Conservation (phyloP, 805 yeast genomes). For the Candida ortonii region DNA sequence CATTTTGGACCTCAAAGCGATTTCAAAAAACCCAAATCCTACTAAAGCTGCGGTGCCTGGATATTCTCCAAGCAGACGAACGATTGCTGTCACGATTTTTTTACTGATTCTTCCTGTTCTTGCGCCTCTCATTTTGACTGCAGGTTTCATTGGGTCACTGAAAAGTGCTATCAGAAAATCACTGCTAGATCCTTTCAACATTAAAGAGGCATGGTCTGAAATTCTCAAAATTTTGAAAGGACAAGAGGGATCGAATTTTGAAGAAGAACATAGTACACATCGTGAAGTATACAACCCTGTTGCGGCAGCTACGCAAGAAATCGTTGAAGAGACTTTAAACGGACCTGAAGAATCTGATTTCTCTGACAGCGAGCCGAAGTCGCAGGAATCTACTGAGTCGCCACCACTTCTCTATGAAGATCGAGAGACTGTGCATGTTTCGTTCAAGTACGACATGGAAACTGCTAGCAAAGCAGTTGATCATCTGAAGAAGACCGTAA, state of each 20-base stretch:
- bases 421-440: neutral
- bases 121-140: slow-evolving; percentile 25
- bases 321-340: slow-evolving; percentile 27
- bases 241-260: slow-evolving; percentile 2
- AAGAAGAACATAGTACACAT: neutral
- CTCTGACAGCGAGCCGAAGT: neutral
- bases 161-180: slow-evolving; percentile 24
- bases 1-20: slow-evolving; percentile 47
- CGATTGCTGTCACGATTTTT: slow-evolving; percentile 7
- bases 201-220: slow-evolving; percentile 11
- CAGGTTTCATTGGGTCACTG: slow-evolving; percentile 26
- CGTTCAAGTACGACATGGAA: slow-evolving; percentile 7
- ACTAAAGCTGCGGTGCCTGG: neutral
- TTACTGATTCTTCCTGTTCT: slow-evolving; percentile 17
- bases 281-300: slow-evolving; percentile 14
- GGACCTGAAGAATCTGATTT: slow-evolving; percentile 5
- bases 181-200: slow-evolving; percentile 13
- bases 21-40: slow-evolving; percentile 20
- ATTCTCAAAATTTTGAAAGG: slow-evolving; percentile 7
- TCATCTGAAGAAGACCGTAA: slow-evolving; percentile 3
- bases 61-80: slow-evolving; percentile 8
- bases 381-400: neutral
- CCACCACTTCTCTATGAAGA: neutral
- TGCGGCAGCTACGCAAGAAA: slow-evolving; percentile 29
- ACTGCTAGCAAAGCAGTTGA: slow-evolving; percentile 1